Evolutionary conservation across 2,329 filamentous ascomycete genomes (phyloP).

Genomic region (Calycina herbarum): DNA sequence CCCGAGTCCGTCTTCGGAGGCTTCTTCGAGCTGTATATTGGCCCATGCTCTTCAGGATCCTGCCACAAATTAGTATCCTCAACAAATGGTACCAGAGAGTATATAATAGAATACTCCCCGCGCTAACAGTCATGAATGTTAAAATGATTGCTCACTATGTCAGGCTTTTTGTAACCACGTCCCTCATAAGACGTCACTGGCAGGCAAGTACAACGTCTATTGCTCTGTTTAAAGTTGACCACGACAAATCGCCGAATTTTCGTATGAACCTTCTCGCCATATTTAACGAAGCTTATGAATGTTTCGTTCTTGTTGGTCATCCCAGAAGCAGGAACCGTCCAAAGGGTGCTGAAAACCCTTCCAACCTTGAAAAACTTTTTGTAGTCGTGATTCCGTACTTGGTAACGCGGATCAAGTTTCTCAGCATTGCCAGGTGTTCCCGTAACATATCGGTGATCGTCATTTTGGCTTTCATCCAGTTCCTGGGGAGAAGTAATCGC

Average conservation of each 20-base stretch:
- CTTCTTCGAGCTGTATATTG: slow-evolving; percentile 23
- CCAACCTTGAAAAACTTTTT: slow-evolving; percentile 26
- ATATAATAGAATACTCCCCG: neutral
- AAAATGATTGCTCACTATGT: slow-evolving; percentile 15
- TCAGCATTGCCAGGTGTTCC: slow-evolving; percentile 17
- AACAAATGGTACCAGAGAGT: neutral
- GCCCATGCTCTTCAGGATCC: slow-evolving; percentile 26
- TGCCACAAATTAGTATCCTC: neutral
- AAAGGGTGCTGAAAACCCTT: slow-evolving; percentile 30
- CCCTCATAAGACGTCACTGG: slow-evolving; percentile 26
- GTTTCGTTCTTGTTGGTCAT: slow-evolving; percentile 17
- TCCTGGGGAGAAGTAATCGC: neutral
- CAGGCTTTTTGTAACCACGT: slow-evolving; percentile 21
- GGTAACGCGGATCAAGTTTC: slow-evolving; percentile 23
- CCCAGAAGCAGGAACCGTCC: slow-evolving; percentile 23
- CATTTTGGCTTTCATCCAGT: neutral
- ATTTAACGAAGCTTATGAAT: slow-evolving; percentile 22
- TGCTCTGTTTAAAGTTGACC: slow-evolving; percentile 17
- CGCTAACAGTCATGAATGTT: neutral
- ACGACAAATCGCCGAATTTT: slow-evolving; percentile 31
- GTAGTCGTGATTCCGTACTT: slow-evolving; percentile 25
- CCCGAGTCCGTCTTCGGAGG: slow-evolving; percentile 12
- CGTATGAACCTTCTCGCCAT: slow-evolving; percentile 23
- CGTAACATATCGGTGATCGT: slow-evolving; percentile 12
- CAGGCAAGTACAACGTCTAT: slow-evolving; percentile 24